These are phyloP conservation scores for Tulasnella sp. DNA, from an alignment of 768 basidiomycete species.

Conservation along the genomic window DNA sequence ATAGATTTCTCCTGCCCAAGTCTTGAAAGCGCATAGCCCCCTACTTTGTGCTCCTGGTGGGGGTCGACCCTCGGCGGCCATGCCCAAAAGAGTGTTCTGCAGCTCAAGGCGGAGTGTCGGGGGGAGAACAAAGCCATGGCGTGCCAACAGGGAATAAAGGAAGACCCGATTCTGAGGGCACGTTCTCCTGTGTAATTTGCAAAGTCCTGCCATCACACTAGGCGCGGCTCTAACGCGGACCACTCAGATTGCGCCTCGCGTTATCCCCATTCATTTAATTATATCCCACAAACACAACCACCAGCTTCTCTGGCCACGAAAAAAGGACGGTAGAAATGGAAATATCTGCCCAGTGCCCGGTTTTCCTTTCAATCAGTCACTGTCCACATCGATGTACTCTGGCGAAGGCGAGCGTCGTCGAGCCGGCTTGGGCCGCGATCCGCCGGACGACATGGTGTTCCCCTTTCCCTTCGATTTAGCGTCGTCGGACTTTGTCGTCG, in stretches of 20 bases:
- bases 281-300: constrained; percentile 8
- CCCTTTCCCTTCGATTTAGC: constrained; percentile 33
- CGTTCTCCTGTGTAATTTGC: constrained; percentile 24
- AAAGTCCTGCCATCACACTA: constrained; percentile 18
- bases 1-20: constrained; percentile 30
- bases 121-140: constrained; percentile 30
- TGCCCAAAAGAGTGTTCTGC: constrained; percentile 23
- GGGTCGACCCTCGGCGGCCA: constrained; percentile 30
- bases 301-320: not conserved
- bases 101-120: constrained; percentile 32
- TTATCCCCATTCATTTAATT: constrained; percentile 23
- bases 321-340: constrained; percentile 7
- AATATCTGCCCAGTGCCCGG: not conserved
- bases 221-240: constrained; percentile 15
- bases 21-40: constrained; percentile 32
- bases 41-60: constrained; percentile 20
- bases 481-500: not conserved
- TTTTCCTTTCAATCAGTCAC: constrained; percentile 29
- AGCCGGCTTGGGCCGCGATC: not conserved
- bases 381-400: constrained; percentile 37
- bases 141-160: constrained; percentile 25
- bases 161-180: constrained; percentile 16
- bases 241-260: constrained; percentile 25
- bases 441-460: constrained; percentile 29
- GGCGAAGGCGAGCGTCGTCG: constrained; percentile 27